Conservation (phyloP, 257 asterid species). For the Craterostigma plantagineum region DNA sequence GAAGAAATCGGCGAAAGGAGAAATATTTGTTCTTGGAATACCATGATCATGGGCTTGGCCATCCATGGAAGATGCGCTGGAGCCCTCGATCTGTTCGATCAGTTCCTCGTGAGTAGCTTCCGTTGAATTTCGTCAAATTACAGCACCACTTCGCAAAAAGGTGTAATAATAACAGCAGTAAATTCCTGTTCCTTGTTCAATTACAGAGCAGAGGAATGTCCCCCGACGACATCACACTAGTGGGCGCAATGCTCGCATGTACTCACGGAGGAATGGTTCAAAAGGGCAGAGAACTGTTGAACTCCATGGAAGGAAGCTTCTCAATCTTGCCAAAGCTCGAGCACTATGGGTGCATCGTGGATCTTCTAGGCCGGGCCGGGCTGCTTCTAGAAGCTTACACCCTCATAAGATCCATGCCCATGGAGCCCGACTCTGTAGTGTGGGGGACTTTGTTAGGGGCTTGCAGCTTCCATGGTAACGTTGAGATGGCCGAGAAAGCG, state of each 20-base stretch:
- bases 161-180: no score
- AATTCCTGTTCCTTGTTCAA: conserved; percentile 6
- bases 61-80: conserved; percentile 49
- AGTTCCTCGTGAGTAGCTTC: conserved; percentile 60
- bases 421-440: conserved; percentile 70
- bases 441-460: conserved; percentile 58
- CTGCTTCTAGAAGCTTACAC: conserved; percentile 13
- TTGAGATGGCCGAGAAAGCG: conserved; percentile 58
- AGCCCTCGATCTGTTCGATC: conserved; percentile 37
- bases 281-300: conserved; percentile 35
- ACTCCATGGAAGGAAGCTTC: conserved; percentile 23
- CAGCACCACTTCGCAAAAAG: no score
- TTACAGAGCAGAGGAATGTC: conserved; percentile 32
- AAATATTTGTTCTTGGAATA: conserved; percentile 69
- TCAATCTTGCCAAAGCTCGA: conserved; percentile 31
- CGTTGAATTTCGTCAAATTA: no score
- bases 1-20: conserved; percentile 35
- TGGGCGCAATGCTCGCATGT: conserved; percentile 63
- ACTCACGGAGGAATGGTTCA: conserved; percentile 63
- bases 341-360: conserved; percentile 59
- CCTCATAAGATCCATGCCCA: conserved; percentile 48
- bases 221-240: conserved; percentile 82
- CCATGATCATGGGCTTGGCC: conserved; percentile 83
- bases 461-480: conserved; percentile 65
- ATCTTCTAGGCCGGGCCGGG: conserved; percentile 52